phyloP scores from a whole-genome alignment of 345 rosid species.

The Brassica juncea region DNA sequence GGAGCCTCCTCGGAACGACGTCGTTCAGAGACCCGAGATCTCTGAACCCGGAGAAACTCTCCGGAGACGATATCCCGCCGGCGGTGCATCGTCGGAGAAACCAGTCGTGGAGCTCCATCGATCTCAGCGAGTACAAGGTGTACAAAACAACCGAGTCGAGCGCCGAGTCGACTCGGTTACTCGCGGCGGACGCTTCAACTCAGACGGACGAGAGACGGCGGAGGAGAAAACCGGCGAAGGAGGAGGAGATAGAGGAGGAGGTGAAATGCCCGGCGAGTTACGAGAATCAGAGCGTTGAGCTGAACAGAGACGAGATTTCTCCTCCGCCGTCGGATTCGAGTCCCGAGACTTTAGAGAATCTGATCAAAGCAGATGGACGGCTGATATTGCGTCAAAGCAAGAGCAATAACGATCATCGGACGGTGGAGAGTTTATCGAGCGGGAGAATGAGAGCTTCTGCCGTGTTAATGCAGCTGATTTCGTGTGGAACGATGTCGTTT shows the following conservation, averaged over 20 bases:
- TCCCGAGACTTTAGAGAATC: conserved; percentile 80
- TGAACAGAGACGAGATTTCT: conserved; percentile 74
- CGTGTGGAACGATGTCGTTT: conserved; percentile 88
- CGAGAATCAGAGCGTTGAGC: conserved; percentile 55
- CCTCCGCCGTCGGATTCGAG: conserved; percentile 99
- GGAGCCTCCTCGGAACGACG: conserved; percentile 49
- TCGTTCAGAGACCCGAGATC: conserved; percentile 53
- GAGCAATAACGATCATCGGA: conserved; percentile 44
- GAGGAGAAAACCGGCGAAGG: conserved; percentile 50
- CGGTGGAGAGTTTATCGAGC: conserved; percentile 52
- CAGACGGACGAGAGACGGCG: conserved; percentile 77
- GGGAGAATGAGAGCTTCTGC: conserved; percentile 75
- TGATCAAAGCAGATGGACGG: conserved; percentile 83
- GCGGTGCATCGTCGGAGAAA: conserved; percentile 56
- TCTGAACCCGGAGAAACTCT: conserved; percentile 18
- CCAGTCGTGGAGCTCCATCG: conserved; percentile 85
- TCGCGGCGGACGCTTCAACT: conserved; percentile 87
- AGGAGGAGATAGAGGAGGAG: conserved; percentile 38
- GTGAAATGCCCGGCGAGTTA: conserved; percentile 27
- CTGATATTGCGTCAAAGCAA: conserved; percentile 42
- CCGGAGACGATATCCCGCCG: conserved; percentile 44
- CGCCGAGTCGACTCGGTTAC: conserved; percentile 52
- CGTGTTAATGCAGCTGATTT: conserved; percentile 88
- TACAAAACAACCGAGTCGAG: conserved; percentile 58
- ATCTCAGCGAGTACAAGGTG: conserved; percentile 76